Conservation (phyloP, 2,329 filamentous ascomycete species). For the Beauveria sp. region DNA sequence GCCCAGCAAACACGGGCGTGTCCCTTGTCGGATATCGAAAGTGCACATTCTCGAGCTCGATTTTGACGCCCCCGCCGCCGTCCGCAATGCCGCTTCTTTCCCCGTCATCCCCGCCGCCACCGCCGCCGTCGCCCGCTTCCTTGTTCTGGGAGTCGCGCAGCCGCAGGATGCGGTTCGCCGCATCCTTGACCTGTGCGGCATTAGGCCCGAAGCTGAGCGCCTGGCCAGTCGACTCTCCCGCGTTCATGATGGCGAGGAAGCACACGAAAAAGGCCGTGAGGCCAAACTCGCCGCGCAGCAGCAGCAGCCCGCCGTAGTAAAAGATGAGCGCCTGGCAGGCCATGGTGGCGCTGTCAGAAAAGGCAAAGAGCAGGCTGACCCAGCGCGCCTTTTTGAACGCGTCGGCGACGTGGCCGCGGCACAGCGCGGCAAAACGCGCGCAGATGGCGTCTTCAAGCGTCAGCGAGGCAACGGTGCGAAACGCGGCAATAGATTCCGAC, state of each 20-base stretch:
- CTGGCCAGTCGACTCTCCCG: conserved; percentile 58
- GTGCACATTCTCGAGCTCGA: conserved; percentile 48
- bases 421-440: conserved; percentile 50
- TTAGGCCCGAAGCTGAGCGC: conserved; percentile 62
- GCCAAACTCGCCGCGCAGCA: conserved; percentile 42
- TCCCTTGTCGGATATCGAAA: conserved; percentile 55
- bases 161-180: conserved; percentile 52
- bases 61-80: conserved; percentile 42
- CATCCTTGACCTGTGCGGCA: conserved; percentile 49
- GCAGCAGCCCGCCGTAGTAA: conserved; percentile 57
- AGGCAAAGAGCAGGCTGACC: conserved; percentile 58
- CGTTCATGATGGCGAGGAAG: conserved; percentile 61
- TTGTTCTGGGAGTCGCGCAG: conserved; percentile 36
- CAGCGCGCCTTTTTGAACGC: conserved; percentile 56
- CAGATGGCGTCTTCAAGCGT: conserved; percentile 62
- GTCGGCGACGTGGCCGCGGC: conserved; percentile 48
- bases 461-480: conserved; percentile 63
- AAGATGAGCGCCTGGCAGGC: conserved; percentile 57
- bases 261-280: conserved; percentile 44
- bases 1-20: conserved; percentile 48
- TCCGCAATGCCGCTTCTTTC: conserved; percentile 26
- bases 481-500: conserved; percentile 65
- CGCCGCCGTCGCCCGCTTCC: conserved; percentile 22
- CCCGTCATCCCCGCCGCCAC: conserved; percentile 15
- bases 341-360: conserved; percentile 60